Evolutionary conservation across 257 asterid genomes (phyloP).

Genomic region (Eustoma russellianum): DNA sequence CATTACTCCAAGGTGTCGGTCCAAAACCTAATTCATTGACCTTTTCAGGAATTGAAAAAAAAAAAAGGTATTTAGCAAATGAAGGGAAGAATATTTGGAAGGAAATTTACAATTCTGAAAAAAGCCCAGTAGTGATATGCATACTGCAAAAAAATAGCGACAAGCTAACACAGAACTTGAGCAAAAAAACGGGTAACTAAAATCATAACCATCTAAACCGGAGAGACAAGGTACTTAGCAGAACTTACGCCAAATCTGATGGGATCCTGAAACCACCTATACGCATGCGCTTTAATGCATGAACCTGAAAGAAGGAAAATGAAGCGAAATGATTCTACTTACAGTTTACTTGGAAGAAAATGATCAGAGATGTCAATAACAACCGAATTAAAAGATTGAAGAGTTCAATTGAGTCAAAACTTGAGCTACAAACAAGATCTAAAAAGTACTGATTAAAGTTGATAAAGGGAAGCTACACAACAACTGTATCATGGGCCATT

Average conservation of each 20-base stretch:
- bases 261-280: constrained; percentile 95
- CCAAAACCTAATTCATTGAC: too few species aligned
- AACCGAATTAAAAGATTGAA: constrained; percentile 2
- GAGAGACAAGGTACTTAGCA: neutral
- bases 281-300: constrained; percentile 82
- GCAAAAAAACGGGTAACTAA: neutral
- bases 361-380: constrained; percentile 2
- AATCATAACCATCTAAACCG: neutral
- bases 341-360: neutral
- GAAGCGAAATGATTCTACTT: neutral
- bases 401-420: neutral
- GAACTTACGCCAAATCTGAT: constrained; percentile 75
- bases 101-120: neutral
- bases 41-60: too few species aligned
- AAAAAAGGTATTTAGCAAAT: neutral
- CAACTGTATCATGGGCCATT: too few species aligned
- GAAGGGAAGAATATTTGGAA: neutral
- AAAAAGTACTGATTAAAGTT: neutral
- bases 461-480: too few species aligned
- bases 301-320: constrained; percentile 47
- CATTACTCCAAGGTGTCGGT: too few species aligned
- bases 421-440: neutral
- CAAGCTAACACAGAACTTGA: neutral
- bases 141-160: neutral
- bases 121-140: neutral